Evolutionary conservation across 2,329 filamentous ascomycete species (phyloP).

Genomic region (Phyllosticta citribraziliensis): DNA sequence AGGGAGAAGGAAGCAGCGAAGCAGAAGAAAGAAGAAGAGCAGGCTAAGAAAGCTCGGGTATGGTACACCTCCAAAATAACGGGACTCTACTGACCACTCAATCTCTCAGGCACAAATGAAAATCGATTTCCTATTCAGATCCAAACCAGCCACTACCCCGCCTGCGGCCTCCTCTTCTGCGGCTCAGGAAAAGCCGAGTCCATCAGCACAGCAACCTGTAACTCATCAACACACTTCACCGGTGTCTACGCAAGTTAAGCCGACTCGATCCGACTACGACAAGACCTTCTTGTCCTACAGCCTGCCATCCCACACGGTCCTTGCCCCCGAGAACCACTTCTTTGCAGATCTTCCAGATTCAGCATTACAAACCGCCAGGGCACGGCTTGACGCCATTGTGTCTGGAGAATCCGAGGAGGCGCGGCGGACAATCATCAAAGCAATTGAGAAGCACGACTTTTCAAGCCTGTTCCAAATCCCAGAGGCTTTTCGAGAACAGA

Average conservation of each 20-base stretch:
- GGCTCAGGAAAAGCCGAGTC: conserved; percentile 12
- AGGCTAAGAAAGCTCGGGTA: conserved; percentile 22
- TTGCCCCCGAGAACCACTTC: conserved; percentile 47
- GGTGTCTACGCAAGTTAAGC: conserved; percentile 17
- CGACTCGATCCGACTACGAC: conserved; percentile 34
- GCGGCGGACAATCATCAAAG: not conserved
- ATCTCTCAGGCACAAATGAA: conserved; percentile 27
- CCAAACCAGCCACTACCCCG: conserved; percentile 16
- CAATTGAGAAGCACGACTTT: conserved; percentile 1
- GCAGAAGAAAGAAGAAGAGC: conserved; percentile 36
- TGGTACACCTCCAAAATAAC: not conserved
- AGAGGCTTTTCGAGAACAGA: not conserved
- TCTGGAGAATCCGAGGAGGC: not conserved
- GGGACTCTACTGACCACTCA: not conserved
- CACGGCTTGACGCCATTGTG: conserved; percentile 21
- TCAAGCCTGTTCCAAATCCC: not conserved
- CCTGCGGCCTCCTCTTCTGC: not conserved
- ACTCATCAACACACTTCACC: conserved; percentile 5
- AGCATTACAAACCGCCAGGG: conserved; percentile 19
- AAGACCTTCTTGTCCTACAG: conserved; percentile 75
- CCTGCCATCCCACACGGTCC: conserved; percentile 58
- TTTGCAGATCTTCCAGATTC: conserved; percentile 17
- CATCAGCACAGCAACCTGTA: conserved; percentile 23
- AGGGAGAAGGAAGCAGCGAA: conserved; percentile 39
- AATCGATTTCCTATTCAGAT: conserved; percentile 37